phyloP scores from a whole-genome alignment of 2,329 filamentous ascomycete species.

The Xylariomycetidae sp. region DNA sequence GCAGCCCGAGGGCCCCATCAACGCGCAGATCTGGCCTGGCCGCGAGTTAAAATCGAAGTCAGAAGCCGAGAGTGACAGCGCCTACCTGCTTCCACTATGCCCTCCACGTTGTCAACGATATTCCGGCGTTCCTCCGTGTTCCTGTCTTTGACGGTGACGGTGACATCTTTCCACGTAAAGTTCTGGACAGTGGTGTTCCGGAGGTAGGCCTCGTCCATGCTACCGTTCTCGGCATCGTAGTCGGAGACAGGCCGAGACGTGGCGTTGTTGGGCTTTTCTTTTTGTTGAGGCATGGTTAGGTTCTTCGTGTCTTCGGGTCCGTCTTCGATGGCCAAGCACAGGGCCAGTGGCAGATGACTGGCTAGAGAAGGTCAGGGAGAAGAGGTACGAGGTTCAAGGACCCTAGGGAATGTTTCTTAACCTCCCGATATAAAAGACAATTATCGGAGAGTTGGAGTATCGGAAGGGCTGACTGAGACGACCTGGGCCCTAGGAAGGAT shows the following conservation, averaged over 20 bases:
- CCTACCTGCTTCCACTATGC: conserved; percentile 56
- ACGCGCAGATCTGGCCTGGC: conserved; percentile 63
- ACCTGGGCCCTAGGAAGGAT: too few species aligned
- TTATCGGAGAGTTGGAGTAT: too few species aligned
- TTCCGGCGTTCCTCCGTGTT: conserved; percentile 56
- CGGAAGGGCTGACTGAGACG: too few species aligned
- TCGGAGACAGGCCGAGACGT: background rate
- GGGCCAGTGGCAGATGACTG: too few species aligned
- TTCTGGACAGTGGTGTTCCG: conserved; percentile 57
- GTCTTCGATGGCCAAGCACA: too few species aligned
- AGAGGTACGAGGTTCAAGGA: too few species aligned
- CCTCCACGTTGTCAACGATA: conserved; percentile 58
- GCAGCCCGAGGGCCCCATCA: conserved; percentile 71
- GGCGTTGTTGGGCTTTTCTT: too few species aligned
- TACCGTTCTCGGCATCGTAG: conserved; percentile 20
- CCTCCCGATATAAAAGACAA: too few species aligned
- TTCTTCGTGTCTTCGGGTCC: too few species aligned
- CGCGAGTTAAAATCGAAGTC: conserved; percentile 3
- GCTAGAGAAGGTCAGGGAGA: too few species aligned
- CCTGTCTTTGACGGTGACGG: conserved; percentile 67
- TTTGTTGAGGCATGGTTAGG: too few species aligned
- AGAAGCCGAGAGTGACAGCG: conserved; percentile 4
- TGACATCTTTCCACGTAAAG: conserved; percentile 62
- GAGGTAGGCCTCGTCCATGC: conserved; percentile 42
- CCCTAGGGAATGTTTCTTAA: too few species aligned